Conservation (phyloP, 140 eudicot genomes). For the Bidens hawaiensis region DNA sequence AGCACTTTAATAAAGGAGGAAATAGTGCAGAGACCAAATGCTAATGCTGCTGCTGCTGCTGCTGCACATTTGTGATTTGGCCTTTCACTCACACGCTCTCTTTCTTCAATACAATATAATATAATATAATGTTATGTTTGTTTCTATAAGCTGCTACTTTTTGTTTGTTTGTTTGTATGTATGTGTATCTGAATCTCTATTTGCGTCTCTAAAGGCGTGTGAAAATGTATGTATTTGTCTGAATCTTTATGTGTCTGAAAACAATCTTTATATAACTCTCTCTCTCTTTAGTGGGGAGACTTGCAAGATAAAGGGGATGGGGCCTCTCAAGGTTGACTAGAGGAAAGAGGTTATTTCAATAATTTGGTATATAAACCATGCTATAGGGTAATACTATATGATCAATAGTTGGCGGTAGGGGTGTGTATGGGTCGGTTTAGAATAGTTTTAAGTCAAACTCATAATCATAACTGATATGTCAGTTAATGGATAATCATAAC, state of each 20-base stretch:
- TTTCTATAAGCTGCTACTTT: not conserved
- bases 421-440: too few relatives aligned
- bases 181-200: too few relatives aligned
- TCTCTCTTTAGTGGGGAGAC: constrained; percentile 22
- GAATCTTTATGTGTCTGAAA: constrained; percentile 21
- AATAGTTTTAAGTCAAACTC: too few relatives aligned
- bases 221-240: not conserved
- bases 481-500: too few relatives aligned
- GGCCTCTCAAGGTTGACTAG: constrained; percentile 23
- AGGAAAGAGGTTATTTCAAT: constrained; percentile 12
- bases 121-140: not conserved
- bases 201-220: constrained; percentile 4
- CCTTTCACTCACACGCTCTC: too few relatives aligned
- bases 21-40: too few relatives aligned
- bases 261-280: constrained; percentile 30
- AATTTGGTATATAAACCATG: too few relatives aligned
- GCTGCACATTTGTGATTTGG: constrained; percentile 50
- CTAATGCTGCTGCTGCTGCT: too few relatives aligned
- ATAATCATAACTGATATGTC: too few relatives aligned
- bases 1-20: too few relatives aligned
- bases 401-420: too few relatives aligned
- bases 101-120: constrained; percentile 17
- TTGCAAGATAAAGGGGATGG: constrained; percentile 4
- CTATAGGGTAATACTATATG: too few relatives aligned
- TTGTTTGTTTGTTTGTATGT: constrained; percentile 8